Evolutionary conservation across 192 early-diverging fungal genomes (phyloP), one percentile per base, ranked within the genome.

Genomic region (Linnemannia elongata): DNA sequence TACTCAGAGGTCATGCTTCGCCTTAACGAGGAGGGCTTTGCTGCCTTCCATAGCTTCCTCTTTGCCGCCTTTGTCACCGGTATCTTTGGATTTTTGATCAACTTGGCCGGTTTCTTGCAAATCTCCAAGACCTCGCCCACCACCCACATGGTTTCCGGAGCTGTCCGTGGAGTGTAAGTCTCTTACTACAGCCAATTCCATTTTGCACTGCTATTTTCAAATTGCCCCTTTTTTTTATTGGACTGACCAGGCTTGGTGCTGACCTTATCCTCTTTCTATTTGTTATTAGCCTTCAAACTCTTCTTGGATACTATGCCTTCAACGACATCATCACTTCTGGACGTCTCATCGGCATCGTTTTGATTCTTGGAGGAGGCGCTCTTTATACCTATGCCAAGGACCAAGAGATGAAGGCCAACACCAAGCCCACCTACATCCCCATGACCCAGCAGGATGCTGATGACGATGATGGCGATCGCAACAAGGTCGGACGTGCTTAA

Each of bases 91-190:
- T 94, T 93, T 74, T 74, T 94, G 27, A 90, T 94, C 75, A 94
- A 94, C 77, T 41, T 94, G 24, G 93, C 93, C 4, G 92, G 93
- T 18, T 94, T 94, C 81, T 76, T 94, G 45, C 93, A 93, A 45
- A 94, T 94, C 77, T 93, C 93, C 71, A 91, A 93, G 44, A 94
- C 93, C 20, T 93, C 92, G 1, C 93, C 93, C 10, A 88, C 93
- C 18, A 91, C 91, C 13, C 93, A 94, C 69, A 92, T 92, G 90
- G 90, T 94, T n/a, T 91, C 89, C 24, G 89, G 91, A 33, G 93
- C 93, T 38, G 91, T 93, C 70, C 89, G 93, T 30, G 92, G 93
- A 82, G 93, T 93, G 84, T 86, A 86, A 70, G 74, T 45, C 33
- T 33, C 44, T 38, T 17, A 6, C 3, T 17, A 18, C 27, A 22